These are phyloP conservation scores for Candida quercuum DNA, from an alignment of 805 yeast species.

Conservation along the genomic window DNA sequence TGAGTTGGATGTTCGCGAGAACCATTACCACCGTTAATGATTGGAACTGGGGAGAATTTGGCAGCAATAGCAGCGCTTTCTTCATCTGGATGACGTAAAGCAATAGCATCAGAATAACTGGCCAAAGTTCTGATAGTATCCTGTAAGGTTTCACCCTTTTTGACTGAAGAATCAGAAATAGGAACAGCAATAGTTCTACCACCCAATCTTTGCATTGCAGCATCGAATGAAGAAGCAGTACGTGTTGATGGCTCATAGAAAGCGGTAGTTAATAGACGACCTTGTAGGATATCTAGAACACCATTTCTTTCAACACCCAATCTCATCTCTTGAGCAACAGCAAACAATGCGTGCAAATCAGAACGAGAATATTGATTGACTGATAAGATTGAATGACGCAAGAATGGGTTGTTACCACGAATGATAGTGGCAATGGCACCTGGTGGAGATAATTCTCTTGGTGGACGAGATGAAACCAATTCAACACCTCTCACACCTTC, in stretches of 20 bases:
- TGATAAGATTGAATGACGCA: conserved; percentile 81
- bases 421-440: conserved; percentile 75
- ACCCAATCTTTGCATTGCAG: conserved; percentile 99
- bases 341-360: conserved; percentile 87
- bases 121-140: conserved; percentile 95
- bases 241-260: conserved; percentile 98
- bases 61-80: conserved; percentile 92
- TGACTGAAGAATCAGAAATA: conserved; percentile 85
- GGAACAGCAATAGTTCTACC: conserved; percentile 91
- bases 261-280: conserved; percentile 88
- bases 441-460: conserved; percentile 68
- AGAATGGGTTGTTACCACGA: conserved; percentile 82
- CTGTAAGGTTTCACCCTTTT: conserved; percentile 97
- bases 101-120: conserved; percentile 95
- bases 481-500: conserved; percentile 57
- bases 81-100: conserved; percentile 91
- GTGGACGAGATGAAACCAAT: conserved; percentile 68
- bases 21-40: conserved; percentile 97
- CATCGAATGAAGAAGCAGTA: conserved; percentile 94
- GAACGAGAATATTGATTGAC: conserved; percentile 84
- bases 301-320: conserved; percentile 96
- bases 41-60: conserved; percentile 94
- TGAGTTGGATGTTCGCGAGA: conserved; percentile 98
- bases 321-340: conserved; percentile 97
- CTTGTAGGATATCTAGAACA: conserved; percentile 82